These are phyloP conservation scores for Phytophthora macrochlamydospora DNA, from an alignment of 352 stramenopile species.

Conservation along the genomic window DNA sequence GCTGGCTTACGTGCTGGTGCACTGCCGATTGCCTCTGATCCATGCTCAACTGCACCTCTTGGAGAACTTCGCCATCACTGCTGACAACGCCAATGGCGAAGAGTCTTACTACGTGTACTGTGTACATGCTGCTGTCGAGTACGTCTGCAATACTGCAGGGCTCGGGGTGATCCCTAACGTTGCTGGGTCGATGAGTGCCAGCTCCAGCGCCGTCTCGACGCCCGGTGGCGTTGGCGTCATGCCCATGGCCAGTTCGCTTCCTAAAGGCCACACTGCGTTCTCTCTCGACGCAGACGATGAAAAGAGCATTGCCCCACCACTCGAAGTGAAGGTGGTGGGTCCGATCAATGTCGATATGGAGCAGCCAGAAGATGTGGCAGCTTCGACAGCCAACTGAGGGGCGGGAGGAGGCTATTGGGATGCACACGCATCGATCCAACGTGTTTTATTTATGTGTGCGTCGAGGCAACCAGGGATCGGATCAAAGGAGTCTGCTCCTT, in stretches of 20 bases:
- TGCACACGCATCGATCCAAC: conserved; percentile 10
- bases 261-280: conserved; percentile 20
- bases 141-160: conserved; percentile 76
- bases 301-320: neutral
- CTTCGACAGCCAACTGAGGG: conserved; percentile 1
- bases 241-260: conserved; percentile 19
- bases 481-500: conserved; percentile 11
- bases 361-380: conserved; percentile 13
- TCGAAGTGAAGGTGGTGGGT: conserved; percentile 23
- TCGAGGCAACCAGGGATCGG: conserved; percentile 7
- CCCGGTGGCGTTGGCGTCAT: conserved; percentile 26
- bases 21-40: conserved; percentile 71
- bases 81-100: conserved; percentile 79
- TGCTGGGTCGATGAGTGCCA: conserved; percentile 11
- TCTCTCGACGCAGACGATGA: conserved; percentile 20
- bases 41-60: conserved; percentile 84
- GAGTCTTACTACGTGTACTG: conserved; percentile 92
- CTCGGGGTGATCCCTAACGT: conserved; percentile 21
- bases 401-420: neutral
- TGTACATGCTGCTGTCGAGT: conserved; percentile 84
- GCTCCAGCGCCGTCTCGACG: conserved; percentile 29
- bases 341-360: conserved; percentile 4
- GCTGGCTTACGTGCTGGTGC: conserved; percentile 80
- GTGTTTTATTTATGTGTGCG: conserved; percentile 42
- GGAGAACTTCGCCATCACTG: conserved; percentile 85